These are phyloP conservation scores for Umbilicaria muhlenbergii DNA, from an alignment of 495 filamentous ascomycete species.

Conservation along the genomic window DNA sequence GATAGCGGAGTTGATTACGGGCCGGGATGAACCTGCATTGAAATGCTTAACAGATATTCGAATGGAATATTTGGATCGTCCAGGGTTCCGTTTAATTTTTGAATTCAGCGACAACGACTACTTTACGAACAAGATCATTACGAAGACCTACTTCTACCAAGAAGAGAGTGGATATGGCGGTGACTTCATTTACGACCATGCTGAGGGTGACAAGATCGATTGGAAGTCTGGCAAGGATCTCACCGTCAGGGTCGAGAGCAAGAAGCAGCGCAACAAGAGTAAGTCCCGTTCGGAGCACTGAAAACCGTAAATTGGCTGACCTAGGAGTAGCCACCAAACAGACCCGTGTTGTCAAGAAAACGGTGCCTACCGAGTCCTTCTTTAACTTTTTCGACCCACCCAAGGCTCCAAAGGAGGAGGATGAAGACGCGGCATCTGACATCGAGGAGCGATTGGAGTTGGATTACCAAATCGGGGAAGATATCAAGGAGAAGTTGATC, in stretches of 20 bases:
- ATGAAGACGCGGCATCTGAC: conserved; percentile 68
- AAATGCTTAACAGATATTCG: conserved; percentile 87
- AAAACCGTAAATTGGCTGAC: not conserved
- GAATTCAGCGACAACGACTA: conserved; percentile 89
- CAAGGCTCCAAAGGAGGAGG: conserved; percentile 59
- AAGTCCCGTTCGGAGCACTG: conserved; percentile 19
- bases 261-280: conserved; percentile 99
- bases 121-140: conserved; percentile 92
- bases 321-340: conserved; percentile 75
- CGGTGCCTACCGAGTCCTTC: conserved; percentile 95
- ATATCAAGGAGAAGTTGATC: conserved; percentile 99
- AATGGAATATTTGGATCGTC: conserved; percentile 97
- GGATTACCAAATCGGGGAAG: conserved; percentile 97
- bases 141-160: conserved; percentile 99
- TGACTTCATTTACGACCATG: conserved; percentile 99
- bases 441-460: conserved; percentile 97
- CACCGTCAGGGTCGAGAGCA: conserved; percentile 88
- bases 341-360: conserved; percentile 96
- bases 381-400: conserved; percentile 99
- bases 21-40: conserved; percentile 84
- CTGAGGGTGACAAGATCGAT: conserved; percentile 92
- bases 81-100: conserved; percentile 95
- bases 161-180: conserved; percentile 96
- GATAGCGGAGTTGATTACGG: conserved; percentile 94
- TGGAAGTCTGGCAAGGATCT: conserved; percentile 91